Evolutionary conservation across 495 filamentous ascomycete species (phyloP), one percentile per base, ranked within the genome.

Genomic region (Hypoxylon trugodes): DNA sequence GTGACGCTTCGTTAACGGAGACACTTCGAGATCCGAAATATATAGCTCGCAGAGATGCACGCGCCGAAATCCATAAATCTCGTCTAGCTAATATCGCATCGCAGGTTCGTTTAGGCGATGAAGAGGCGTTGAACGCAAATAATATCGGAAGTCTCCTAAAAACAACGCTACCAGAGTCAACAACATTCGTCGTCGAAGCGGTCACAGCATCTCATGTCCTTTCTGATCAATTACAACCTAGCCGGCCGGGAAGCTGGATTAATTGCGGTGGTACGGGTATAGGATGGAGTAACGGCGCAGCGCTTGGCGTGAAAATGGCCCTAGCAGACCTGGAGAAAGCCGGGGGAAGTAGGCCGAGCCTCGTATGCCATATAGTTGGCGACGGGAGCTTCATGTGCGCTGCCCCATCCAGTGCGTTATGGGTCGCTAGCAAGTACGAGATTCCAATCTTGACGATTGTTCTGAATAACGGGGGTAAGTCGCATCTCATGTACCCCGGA

Each of bases 191-290:
- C 18, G 32, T 74, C n/a, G 73, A 77, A 61, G 75, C 73, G 6
- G 73, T 74, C 2, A 78, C 75, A 1, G 59, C 52, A 26, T 30
- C 65, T 0, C 67, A 61, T 42, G 28, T 32, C 8, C 45, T 78
- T 26, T 48, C 37, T 2, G 76, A 79, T 21, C 74, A 77, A 25
- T 24, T 78, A 15, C 74, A 77, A 33, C 41, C 61, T 12, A 49
- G 28, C 2, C 40, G 66, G 2, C 74, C 76, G 5, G 71, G 69
- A 1, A 72, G 50, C 41, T 74, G 66, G 65, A 72, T 77, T 30
- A 77, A 74, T 28, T 74, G 73, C 52, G 69, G 74, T n/a, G 72
- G 70, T 6, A 72, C 67, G 3, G 76, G 76, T 5, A 74, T 78
- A 10, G 72, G 72, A 0, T 79, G 76, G 74, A 73, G 68, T 22